Evolutionary conservation across 2,329 filamentous ascomycete species (phyloP), one percentile per base, ranked within the genome.

Genomic region (Ascomycota sp.): DNA sequence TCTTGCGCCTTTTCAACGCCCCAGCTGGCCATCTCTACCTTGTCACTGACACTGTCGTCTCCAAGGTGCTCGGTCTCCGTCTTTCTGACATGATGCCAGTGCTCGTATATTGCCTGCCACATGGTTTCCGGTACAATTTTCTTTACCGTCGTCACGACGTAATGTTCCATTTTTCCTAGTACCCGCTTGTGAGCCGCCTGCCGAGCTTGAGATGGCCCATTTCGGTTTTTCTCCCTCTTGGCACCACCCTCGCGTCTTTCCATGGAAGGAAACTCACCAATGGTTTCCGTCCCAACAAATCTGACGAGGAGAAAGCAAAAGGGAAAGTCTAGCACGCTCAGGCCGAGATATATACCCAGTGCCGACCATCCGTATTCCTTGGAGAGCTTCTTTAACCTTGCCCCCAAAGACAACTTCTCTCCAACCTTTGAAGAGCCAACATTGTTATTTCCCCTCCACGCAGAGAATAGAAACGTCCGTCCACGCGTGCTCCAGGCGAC

Each of bases 331-430:
- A 93, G 56, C 23, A 79, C 76, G 25, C 79, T 85, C 32, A 98
- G 56, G 1, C 62, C 63, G 8, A 94, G 53, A 52, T 98, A 98
- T 10, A 98, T 80, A n/a, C 83, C 86, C 5, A 94, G 53, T 1
- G 85, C 85, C 4, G 79, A 68, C 82, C 85, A 95, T 25, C 89
- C 89, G 51, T 98, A 98, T 51, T 95, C 86, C 38, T 75, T 73
- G 3, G 77, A 83, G 27, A 98, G 66, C 47, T 80, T 82, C 53
- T 75, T 83, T 47, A 95, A 57, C 19, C 76, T 67, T 37, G 72
- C 71, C 2, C 74, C 75, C 25, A 89, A 50, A 7, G 72, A 68
- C 9, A 57, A 52, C 8, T 38, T 42, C 38, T 46, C 34, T 25
- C 42, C 34, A 8, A 37, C 35, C 27, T 43, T 35, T 4, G 17